These are phyloP conservation scores for Tulasnella sp. DNA, from an alignment of 768 basidiomycete species.

Conservation along the genomic window DNA sequence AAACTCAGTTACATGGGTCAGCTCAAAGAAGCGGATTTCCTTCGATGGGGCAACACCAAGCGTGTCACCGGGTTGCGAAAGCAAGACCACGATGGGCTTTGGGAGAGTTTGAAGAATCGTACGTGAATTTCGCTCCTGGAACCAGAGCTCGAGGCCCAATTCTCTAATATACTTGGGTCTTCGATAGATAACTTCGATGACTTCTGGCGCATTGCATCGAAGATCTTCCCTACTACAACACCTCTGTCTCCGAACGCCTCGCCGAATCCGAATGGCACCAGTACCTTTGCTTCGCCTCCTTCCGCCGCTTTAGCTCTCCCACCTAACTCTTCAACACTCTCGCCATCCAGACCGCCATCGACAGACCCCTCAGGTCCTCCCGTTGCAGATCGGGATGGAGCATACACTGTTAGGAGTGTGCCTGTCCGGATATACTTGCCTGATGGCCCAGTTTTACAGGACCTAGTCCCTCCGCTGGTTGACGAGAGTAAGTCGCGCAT, in stretches of 20 bases:
- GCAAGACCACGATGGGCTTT: constrained; percentile 90
- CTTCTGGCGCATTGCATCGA: constrained; percentile 91
- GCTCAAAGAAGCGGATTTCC: constrained; percentile 94
- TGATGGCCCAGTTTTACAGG: constrained; percentile 89
- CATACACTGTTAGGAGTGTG: constrained; percentile 80
- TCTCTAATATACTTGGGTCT: not conserved
- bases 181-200: constrained; percentile 87
- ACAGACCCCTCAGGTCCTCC: constrained; percentile 49
- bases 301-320: constrained; percentile 42
- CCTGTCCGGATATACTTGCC: constrained; percentile 85
- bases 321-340: constrained; percentile 44
- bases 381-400: constrained; percentile 66
- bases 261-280: constrained; percentile 24
- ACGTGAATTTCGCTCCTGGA: constrained; percentile 35
- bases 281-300: constrained; percentile 25
- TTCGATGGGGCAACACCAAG: constrained; percentile 94
- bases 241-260: constrained; percentile 45
- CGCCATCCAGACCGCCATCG: constrained; percentile 51
- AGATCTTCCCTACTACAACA: constrained; percentile 78
- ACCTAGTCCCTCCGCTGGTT: constrained; percentile 72
- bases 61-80: constrained; percentile 87
- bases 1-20: constrained; percentile 95
- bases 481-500: constrained; percentile 60
- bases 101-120: constrained; percentile 97
- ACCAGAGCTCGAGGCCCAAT: not conserved